phyloP scores from a whole-genome alignment of 768 basidiomycete genomes.

The Boletus reticulatus region DNA sequence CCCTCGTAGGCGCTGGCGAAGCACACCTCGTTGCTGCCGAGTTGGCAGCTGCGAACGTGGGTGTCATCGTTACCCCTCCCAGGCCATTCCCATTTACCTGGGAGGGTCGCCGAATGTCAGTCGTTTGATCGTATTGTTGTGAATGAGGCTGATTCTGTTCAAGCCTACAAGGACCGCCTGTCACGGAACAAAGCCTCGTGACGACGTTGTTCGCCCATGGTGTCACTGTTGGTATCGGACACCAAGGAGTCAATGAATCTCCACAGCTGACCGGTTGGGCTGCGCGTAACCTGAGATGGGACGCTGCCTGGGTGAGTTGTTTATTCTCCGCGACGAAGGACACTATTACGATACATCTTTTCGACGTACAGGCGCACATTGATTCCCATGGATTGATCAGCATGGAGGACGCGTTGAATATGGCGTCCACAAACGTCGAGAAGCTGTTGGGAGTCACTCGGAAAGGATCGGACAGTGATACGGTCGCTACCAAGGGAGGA shows the following conservation, averaged over 20 bases:
- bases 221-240: constrained; percentile 63
- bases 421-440: constrained; percentile 44
- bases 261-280: constrained; percentile 73
- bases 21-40: constrained; percentile 44
- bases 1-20: constrained; percentile 61
- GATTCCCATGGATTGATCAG: constrained; percentile 41
- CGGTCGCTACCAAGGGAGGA: constrained; percentile 42
- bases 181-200: constrained; percentile 65
- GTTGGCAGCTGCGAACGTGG: constrained; percentile 55
- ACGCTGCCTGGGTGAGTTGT: constrained; percentile 90
- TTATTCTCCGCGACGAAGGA: constrained; percentile 13
- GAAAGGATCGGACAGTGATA: constrained; percentile 26
- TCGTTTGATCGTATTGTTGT: neutral
- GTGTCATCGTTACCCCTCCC: constrained; percentile 65
- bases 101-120: constrained; percentile 66
- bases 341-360: neutral
- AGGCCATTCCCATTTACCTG: constrained; percentile 65
- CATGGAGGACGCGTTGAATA: constrained; percentile 36
- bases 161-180: constrained; percentile 69
- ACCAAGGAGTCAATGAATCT: constrained; percentile 43
- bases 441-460: constrained; percentile 37
- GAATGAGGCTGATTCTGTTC: neutral
- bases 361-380: constrained; percentile 28
- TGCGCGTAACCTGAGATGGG: constrained; percentile 86
- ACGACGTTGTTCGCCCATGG: constrained; percentile 54